Percentiles rank a stretch among this genome's conserved stretches.
Conservation (phyloP, 306 rosid species). For the Luffa acutangula region DNA sequence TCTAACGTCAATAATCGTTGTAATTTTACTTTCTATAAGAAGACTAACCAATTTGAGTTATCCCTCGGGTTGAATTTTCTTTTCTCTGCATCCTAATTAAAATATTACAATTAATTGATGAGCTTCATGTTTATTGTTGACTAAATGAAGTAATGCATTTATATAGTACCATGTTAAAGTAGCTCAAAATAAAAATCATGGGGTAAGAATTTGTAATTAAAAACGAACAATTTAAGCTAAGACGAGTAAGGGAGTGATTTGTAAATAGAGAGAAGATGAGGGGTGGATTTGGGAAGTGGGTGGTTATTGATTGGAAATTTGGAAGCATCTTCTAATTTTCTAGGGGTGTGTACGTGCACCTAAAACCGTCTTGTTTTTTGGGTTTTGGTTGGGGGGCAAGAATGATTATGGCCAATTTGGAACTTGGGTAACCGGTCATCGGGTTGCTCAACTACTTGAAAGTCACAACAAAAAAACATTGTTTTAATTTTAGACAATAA, state of each 20-base stretch:
- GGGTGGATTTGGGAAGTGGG: background rate
- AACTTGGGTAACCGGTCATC: background rate
- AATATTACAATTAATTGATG: no score
- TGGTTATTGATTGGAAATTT: background rate
- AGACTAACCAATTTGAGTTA: no score
- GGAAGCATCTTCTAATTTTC: background rate
- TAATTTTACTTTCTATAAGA: no score
- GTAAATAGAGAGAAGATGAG: background rate
- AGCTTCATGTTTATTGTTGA: no score
- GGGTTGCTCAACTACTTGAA: background rate
- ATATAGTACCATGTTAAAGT: no score
- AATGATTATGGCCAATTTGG: background rate
- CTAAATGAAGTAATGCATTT: no score
- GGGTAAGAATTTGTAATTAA: background rate
- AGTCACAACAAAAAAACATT: background rate
- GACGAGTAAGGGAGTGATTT: background rate
- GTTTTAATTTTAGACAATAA: background rate
- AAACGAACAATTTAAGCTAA: background rate
- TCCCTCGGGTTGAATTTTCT: no score
- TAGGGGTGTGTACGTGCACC: background rate
- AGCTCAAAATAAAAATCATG: background rate
- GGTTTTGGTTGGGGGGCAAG: background rate
- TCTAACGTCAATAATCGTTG: no score
- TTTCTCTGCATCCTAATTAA: no score
- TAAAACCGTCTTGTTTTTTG: background rate